These are phyloP conservation scores for Aspergillus melleus DNA, from an alignment of 2,329 filamentous ascomycete genomes.

Conservation along the genomic window DNA sequence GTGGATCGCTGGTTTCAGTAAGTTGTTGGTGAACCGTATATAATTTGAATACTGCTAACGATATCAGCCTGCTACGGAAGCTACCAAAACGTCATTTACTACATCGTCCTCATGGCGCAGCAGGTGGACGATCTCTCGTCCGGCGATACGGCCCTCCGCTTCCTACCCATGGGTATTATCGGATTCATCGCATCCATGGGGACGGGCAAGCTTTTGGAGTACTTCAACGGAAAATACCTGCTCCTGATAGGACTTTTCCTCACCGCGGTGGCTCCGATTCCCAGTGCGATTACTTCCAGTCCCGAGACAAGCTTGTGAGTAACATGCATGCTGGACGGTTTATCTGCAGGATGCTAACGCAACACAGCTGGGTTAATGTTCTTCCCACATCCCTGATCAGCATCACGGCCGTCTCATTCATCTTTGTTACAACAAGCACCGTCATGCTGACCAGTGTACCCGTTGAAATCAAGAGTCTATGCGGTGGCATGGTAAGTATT, in stretches of 20 bases:
- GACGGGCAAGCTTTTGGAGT: constrained; percentile 39
- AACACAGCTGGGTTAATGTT: constrained; percentile 39
- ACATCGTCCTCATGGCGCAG: constrained; percentile 44
- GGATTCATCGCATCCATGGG: constrained; percentile 40
- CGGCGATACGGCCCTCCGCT: constrained; percentile 41
- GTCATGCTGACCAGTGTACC: constrained; percentile 43
- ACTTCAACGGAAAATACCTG: constrained; percentile 39
- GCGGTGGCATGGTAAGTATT: constrained; percentile 39
- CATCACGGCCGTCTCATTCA: constrained; percentile 42
- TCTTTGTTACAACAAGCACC: constrained; percentile 46
- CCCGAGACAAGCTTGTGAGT: constrained; percentile 26
- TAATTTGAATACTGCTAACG: constrained; percentile 5
- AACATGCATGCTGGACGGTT: neutral
- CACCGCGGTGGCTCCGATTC: constrained; percentile 41
- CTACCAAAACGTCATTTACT: constrained; percentile 46
- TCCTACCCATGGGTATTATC: constrained; percentile 43
- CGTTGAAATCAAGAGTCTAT: constrained; percentile 42
- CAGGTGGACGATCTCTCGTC: constrained; percentile 42
- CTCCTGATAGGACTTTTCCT: constrained; percentile 37
- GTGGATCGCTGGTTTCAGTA: constrained; percentile 47
- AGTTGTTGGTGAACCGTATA: neutral
- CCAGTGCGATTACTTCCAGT: constrained; percentile 28
- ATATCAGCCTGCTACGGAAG: constrained; percentile 41
- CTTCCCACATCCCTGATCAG: constrained; percentile 42
- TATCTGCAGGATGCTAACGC: neutral